phyloP scores from a whole-genome alignment of 2,329 filamentous ascomycete genomes.

The Aspergillus japonicus region DNA sequence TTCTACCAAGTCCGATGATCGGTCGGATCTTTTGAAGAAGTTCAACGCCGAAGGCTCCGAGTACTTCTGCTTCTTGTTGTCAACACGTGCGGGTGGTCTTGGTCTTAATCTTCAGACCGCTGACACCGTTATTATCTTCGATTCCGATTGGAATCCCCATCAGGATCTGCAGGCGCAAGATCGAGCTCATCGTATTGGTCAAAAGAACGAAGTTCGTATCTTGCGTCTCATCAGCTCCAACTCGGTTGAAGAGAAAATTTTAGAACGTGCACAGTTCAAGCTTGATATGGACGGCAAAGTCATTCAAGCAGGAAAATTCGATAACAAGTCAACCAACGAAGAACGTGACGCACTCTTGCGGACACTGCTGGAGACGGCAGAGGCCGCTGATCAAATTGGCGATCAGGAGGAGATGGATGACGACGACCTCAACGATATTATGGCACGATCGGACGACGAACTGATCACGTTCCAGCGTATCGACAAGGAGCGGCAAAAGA shows the following conservation, averaged over 20 bases:
- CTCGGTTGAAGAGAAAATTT: conserved; percentile 97
- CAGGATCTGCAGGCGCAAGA: conserved; percentile 99
- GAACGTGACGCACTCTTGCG: conserved; percentile 96
- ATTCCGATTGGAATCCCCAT: conserved; percentile 99
- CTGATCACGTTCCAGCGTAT: conserved; percentile 75
- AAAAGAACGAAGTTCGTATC: conserved; percentile 99
- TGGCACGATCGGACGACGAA: conserved; percentile 84
- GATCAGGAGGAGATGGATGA: conserved; percentile 98
- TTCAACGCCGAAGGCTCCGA: conserved; percentile 90
- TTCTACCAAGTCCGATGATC: conserved; percentile 95
- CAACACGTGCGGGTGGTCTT: conserved; percentile 94
- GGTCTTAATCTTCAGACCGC: conserved; percentile 96
- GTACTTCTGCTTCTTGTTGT: conserved; percentile 98
- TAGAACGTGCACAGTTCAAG: conserved; percentile 96
- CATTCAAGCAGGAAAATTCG: conserved; percentile 98
- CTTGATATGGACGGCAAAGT: conserved; percentile 99
- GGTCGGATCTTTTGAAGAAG: conserved; percentile 79
- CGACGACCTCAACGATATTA: conserved; percentile 91
- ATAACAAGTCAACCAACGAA: conserved; percentile 98
- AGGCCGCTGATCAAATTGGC: conserved; percentile 66
- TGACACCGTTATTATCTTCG: conserved; percentile 98
- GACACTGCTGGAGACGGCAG: conserved; percentile 81
- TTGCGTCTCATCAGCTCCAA: conserved; percentile 92
- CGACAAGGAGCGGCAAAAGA: conserved; percentile 69
- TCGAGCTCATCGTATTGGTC: conserved; percentile 99